A percentile compares a stretch with the other conserved stretches of the same genome.
phyloP scores from a whole-genome alignment of 306 rosid genomes.

The Cicer judaicum region DNA sequence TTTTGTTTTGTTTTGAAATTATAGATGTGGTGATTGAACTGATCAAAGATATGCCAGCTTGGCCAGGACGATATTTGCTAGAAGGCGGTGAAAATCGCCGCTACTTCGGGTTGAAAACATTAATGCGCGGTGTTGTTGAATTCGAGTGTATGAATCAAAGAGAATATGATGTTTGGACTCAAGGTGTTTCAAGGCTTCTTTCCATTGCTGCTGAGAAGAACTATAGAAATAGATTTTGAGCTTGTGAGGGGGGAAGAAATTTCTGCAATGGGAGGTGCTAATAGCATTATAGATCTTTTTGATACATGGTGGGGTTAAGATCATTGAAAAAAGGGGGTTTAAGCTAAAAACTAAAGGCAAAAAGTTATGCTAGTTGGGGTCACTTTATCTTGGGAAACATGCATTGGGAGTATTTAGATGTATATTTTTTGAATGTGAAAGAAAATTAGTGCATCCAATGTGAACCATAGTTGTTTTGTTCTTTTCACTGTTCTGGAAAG shows the following conservation, averaged over 20 bases:
- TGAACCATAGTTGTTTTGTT: constrained; percentile 52
- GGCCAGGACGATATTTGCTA: constrained; percentile 93
- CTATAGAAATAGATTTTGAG: constrained; percentile 59
- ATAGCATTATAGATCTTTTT: constrained; percentile 41
- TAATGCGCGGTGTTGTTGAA: constrained; percentile 78
- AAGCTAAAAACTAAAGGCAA: constrained; percentile 51
- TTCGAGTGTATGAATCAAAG: constrained; percentile 83
- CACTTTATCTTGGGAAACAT: constrained; percentile 49
- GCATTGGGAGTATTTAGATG: constrained; percentile 45
- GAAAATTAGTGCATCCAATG: constrained; percentile 48
- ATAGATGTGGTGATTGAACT: constrained; percentile 81
- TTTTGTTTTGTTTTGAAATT: constrained; percentile 8
- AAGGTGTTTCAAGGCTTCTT: constrained; percentile 83
- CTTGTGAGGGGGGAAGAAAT: background rate
- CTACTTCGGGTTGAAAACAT: constrained; percentile 85
- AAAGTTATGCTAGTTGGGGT: constrained; percentile 56
- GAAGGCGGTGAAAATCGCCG: constrained; percentile 88
- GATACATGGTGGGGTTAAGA: constrained; percentile 51
- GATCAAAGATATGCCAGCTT: constrained; percentile 82
- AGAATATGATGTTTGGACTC: constrained; percentile 93
- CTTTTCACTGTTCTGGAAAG: constrained; percentile 47
- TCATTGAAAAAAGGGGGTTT: constrained; percentile 59
- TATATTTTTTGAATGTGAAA: constrained; percentile 52
- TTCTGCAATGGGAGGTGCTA: constrained; percentile 43
- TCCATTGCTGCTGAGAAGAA: constrained; percentile 67